Percentiles rank a stretch among this genome's conserved stretches.
Conservation (phyloP, 2,329 filamentous ascomycete species). For the Rhexocercosporidium sp. region DNA sequence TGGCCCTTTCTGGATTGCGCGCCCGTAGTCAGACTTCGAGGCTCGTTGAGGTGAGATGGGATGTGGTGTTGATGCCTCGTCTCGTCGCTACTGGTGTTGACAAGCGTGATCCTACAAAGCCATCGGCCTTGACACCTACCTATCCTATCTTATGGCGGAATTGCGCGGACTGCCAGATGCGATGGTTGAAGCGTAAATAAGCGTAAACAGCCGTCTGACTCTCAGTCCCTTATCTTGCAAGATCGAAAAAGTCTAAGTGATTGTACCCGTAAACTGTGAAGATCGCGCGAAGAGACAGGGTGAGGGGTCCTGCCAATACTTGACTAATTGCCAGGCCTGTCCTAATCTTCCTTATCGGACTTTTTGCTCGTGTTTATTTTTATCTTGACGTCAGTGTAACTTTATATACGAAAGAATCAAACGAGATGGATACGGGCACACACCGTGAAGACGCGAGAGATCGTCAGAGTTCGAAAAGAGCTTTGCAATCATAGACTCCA, state of each 20-base stretch:
- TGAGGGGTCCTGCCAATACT: neutral
- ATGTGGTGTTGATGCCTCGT: neutral
- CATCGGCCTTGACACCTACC: neutral
- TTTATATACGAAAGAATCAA: neutral
- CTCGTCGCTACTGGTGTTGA: neutral
- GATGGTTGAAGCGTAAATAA: constrained; percentile 22
- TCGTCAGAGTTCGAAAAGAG: no score
- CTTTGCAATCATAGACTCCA: neutral
- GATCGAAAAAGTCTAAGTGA: neutral
- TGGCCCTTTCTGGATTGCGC: constrained; percentile 10
- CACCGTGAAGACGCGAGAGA: no score
- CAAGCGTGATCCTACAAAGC: neutral
- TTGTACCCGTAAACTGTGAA: neutral
- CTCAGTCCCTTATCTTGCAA: constrained; percentile 13
- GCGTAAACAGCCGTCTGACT: constrained; percentile 20
- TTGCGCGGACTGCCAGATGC: neutral
- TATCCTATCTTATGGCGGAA: neutral
- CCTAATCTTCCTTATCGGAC: neutral
- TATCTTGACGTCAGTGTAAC: neutral
- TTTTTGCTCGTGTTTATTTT: neutral
- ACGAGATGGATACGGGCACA: no score
- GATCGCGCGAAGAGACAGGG: neutral
- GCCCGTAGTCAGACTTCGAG: neutral
- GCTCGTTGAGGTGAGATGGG: no score
- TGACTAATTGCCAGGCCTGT: neutral